phyloP scores from a whole-genome alignment of 345 rosid species.

The Aurinia saxatilis region DNA sequence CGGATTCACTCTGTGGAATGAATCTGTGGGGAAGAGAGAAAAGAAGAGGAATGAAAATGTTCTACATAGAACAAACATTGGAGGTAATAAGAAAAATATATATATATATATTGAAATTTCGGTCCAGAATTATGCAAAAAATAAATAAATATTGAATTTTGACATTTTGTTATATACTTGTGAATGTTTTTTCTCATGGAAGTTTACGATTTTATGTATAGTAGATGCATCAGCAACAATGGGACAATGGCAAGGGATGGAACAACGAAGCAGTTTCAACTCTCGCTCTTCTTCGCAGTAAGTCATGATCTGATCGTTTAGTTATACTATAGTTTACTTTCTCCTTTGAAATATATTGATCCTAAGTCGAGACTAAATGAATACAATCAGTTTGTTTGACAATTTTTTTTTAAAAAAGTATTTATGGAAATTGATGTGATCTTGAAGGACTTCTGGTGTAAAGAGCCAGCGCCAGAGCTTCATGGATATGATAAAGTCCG shows the following conservation, averaged over 20 bases:
- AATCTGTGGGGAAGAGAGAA: slow-evolving; percentile 54
- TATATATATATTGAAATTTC: no score
- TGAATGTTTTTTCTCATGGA: background rate
- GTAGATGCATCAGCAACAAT: slow-evolving; percentile 35
- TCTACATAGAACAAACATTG: slow-evolving; percentile 24
- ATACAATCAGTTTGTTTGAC: no score
- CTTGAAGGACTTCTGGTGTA: slow-evolving; percentile 40
- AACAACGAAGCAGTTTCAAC: slow-evolving; percentile 47
- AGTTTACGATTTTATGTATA: background rate
- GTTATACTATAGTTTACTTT: background rate
- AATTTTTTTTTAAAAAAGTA: no score
- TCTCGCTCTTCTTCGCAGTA: slow-evolving; percentile 56
- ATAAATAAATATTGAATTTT: background rate
- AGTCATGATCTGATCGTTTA: slow-evolving; percentile 19
- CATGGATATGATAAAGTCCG: slow-evolving; percentile 71
- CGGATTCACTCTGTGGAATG: slow-evolving; percentile 74
- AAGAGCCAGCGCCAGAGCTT: slow-evolving; percentile 73
- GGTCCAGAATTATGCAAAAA: no score
- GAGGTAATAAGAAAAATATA: background rate
- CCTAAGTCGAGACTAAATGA: no score
- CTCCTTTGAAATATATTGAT: background rate
- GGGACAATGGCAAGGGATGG: slow-evolving; percentile 43
- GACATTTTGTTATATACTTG: background rate
- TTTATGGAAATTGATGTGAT: background rate
- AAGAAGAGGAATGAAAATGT: slow-evolving; percentile 63